phyloP scores from a whole-genome alignment of 2,329 filamentous ascomycete species.

The Ascochyta fabae region DNA sequence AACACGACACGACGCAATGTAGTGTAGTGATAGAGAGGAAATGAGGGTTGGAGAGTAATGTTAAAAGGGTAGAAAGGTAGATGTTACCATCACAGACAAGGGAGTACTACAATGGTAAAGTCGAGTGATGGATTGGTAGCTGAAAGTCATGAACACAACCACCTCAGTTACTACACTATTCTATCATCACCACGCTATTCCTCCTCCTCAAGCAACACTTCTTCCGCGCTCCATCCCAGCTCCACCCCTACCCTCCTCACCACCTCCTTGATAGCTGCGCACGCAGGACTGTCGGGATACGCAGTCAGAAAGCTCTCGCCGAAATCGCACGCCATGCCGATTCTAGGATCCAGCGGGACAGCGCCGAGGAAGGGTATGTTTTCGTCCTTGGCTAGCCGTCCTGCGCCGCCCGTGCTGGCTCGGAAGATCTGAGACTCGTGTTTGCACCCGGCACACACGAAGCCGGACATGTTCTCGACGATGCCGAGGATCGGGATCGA shows the following conservation, averaged over 20 bases:
- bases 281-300: conserved; percentile 92
- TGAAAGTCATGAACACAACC: too few relatives aligned
- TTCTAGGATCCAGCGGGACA: conserved; percentile 89
- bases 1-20: too few relatives aligned
- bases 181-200: conserved; percentile 1
- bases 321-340: conserved; percentile 95
- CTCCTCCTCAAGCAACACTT: conserved; percentile 36
- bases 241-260: conserved; percentile 71
- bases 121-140: too few relatives aligned
- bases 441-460: conserved; percentile 92
- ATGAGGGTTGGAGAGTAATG: too few relatives aligned
- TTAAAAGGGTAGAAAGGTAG: too few relatives aligned
- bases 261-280: conserved; percentile 78
- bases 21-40: too few relatives aligned
- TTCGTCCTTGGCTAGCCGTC: conserved; percentile 81
- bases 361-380: conserved; percentile 85
- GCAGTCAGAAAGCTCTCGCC: conserved; percentile 97
- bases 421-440: conserved; percentile 84
- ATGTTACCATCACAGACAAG: too few relatives aligned
- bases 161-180: too few relatives aligned
- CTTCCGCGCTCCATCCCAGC: conserved; percentile 39
- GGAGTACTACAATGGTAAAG: too few relatives aligned
- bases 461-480: conserved; percentile 98
- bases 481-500: conserved; percentile 86
- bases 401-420: conserved; percentile 87